Conservation (phyloP, 2,329 filamentous ascomycete genomes). For the Madurella fahalii region DNA sequence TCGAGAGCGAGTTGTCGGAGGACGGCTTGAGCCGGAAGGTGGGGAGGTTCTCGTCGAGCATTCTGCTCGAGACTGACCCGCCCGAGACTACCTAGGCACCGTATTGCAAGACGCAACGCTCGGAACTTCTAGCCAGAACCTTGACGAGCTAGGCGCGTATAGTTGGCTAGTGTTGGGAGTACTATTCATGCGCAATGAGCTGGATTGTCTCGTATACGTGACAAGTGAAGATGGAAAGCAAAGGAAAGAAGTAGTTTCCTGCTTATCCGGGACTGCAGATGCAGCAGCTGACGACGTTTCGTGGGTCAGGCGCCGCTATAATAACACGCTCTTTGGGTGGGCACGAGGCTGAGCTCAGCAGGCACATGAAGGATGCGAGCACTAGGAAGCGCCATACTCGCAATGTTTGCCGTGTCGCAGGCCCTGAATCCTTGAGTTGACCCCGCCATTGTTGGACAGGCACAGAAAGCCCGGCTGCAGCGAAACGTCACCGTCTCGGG, state of each 20-base stretch:
- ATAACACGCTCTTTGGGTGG: not conserved
- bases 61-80: slow-evolving; percentile 39
- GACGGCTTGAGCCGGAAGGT: slow-evolving; percentile 56
- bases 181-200: not conserved
- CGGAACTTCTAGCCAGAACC: not conserved
- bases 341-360: not conserved
- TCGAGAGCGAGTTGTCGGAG: slow-evolving; percentile 52
- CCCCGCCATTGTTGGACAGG: slow-evolving; percentile 9
- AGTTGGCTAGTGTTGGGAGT: not conserved
- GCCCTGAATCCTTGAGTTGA: not conserved
- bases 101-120: not conserved
- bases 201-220: not conserved
- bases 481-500: slow-evolving; percentile 9
- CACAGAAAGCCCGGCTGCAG: slow-evolving; percentile 1
- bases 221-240: not conserved
- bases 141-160: not conserved
- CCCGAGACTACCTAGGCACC: not conserved
- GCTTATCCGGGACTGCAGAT: not conserved
- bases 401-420: too few relatives aligned
- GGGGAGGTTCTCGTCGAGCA: slow-evolving; percentile 94
- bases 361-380: not conserved
- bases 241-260: not conserved
- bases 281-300: not conserved
- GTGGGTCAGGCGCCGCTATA: not conserved
- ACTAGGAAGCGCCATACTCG: too few relatives aligned